phyloP scores from a whole-genome alignment of 257 asterid species.

The Craterostigma plantagineum region DNA sequence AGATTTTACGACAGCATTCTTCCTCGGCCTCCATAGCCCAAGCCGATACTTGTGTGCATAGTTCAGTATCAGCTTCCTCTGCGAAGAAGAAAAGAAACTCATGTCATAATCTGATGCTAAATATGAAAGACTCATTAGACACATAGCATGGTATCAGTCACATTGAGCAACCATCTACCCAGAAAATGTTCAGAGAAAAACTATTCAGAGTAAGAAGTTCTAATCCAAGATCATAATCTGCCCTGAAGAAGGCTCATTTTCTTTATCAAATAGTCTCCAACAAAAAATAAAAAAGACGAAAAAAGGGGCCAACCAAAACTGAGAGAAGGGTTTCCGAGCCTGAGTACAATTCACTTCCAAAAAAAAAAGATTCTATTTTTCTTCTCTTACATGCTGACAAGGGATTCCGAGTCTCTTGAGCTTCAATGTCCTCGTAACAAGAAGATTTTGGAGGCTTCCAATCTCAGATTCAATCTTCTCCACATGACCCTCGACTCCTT shows the following conservation, averaged over 20 bases:
- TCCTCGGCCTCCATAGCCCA: conserved; percentile 77
- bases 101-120: neutral
- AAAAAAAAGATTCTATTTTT: conserved; percentile 1
- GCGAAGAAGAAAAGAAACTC: conserved; percentile 11
- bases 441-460: conserved; percentile 56
- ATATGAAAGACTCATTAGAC: neutral
- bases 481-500: conserved; percentile 46
- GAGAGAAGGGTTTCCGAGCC: too few relatives aligned
- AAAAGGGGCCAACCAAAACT: too few relatives aligned
- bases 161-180: too few relatives aligned
- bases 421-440: conserved; percentile 54
- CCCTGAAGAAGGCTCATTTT: too few relatives aligned
- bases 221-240: too few relatives aligned
- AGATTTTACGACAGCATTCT: conserved; percentile 34
- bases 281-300: too few relatives aligned
- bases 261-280: too few relatives aligned
- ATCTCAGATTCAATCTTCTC: conserved; percentile 59
- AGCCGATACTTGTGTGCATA: conserved; percentile 80
- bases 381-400: conserved; percentile 43
- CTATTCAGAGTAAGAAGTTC: too few relatives aligned
- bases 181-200: too few relatives aligned
- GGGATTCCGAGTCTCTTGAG: conserved; percentile 69
- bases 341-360: too few relatives aligned
- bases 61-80: conserved; percentile 83
- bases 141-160: neutral